These are phyloP conservation scores for Aristolochia contorta DNA, from an alignment of 164 flowering plant species.

Conservation along the genomic window DNA sequence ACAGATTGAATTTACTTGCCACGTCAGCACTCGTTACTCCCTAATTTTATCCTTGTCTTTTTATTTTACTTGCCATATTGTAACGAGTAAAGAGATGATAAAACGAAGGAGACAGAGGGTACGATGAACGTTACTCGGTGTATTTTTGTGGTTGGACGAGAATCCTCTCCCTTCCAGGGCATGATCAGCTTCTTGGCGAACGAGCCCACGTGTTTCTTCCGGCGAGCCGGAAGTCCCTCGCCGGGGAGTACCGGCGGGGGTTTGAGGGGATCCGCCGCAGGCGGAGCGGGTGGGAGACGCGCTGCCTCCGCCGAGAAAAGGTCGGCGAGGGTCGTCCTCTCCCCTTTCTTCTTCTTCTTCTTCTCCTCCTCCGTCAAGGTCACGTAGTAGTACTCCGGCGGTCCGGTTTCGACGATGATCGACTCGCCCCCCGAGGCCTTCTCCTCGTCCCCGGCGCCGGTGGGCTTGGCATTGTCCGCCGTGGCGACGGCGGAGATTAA, in stretches of 20 bases:
- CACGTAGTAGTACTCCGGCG: too few relatives aligned
- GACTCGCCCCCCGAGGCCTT: neutral
- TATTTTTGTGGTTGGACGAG: constrained; percentile 38
- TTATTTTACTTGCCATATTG: neutral
- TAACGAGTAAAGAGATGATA: neutral
- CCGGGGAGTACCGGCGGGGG: neutral
- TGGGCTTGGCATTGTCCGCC: too few relatives aligned
- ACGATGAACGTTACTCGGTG: constrained; percentile 28
- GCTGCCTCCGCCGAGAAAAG: constrained; percentile 43
- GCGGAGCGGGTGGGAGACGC: neutral
- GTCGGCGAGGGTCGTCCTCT: constrained; percentile 58
- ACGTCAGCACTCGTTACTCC: too few relatives aligned
- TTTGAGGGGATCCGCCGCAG: neutral
- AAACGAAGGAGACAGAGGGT: too few relatives aligned
- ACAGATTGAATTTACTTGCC: too few relatives aligned
- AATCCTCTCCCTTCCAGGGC: constrained; percentile 26
- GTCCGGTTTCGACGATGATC: neutral
- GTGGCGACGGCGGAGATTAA: too few relatives aligned
- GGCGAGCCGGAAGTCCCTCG: constrained; percentile 12
- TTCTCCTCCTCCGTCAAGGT: neutral
- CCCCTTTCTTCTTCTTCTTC: constrained; percentile 15
- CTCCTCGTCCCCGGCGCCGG: neutral
- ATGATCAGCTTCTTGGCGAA: constrained; percentile 43
- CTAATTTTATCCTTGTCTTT: too few relatives aligned
- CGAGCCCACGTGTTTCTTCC: constrained; percentile 17